Conservation (phyloP, 2,329 filamentous ascomycete species). For the Pseudocercospora pini-densiflorae region DNA sequence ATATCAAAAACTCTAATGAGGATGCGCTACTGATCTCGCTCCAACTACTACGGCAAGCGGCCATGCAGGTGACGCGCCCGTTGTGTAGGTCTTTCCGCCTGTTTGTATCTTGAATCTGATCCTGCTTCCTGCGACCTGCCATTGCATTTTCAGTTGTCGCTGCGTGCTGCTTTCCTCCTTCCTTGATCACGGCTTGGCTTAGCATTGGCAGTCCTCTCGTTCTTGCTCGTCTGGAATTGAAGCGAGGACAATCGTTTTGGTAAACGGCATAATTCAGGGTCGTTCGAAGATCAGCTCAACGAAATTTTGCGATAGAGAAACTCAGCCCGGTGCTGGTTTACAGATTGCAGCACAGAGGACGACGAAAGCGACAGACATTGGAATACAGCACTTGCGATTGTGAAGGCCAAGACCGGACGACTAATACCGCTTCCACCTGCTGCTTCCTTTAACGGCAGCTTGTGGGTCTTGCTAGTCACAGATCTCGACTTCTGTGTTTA, state of each 20-base stretch:
- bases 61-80: neutral
- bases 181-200: neutral
- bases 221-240: conserved; percentile 4
- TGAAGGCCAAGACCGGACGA: neutral
- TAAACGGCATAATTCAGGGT: neutral
- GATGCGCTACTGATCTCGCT: neutral
- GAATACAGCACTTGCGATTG: neutral
- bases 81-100: neutral
- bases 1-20: neutral
- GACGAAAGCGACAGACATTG: neutral
- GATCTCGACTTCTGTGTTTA: neutral
- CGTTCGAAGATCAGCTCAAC: neutral
- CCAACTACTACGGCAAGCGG: conserved; percentile 1
- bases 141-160: no score
- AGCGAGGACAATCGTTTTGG: neutral
- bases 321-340: neutral
- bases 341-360: neutral
- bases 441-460: neutral
- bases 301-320: neutral
- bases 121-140: neutral
- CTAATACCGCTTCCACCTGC: neutral
- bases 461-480: neutral
- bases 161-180: neutral
- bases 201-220: neutral
- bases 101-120: neutral